phyloP scores from a whole-genome alignment of 805 yeast species.

The Suhomyces kilbournensis region DNA sequence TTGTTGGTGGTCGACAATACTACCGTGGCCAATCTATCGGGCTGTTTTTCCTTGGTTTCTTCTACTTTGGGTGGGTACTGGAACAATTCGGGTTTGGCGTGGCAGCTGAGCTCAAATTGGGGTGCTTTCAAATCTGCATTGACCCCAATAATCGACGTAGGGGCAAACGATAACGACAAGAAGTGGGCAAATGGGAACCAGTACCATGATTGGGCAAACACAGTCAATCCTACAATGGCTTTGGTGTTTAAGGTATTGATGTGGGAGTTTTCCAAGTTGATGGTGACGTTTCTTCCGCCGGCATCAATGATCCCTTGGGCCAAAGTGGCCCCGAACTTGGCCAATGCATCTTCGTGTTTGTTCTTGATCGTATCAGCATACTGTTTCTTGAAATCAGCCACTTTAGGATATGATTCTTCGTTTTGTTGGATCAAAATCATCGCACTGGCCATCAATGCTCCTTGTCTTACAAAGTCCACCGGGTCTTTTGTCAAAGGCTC shows the following conservation, averaged over 20 bases:
- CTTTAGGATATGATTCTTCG: slow-evolving; percentile 78
- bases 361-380: slow-evolving; percentile 74
- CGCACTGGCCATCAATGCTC: slow-evolving; percentile 88
- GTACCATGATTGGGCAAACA: slow-evolving; percentile 94
- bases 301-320: slow-evolving; percentile 98
- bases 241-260: slow-evolving; percentile 87
- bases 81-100: slow-evolving; percentile 74
- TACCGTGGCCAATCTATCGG: slow-evolving; percentile 88
- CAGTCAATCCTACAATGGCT: slow-evolving; percentile 87
- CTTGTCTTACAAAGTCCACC: slow-evolving; percentile 96
- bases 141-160: slow-evolving; percentile 87
- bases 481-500: slow-evolving; percentile 92
- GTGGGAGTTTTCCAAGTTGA: slow-evolving; percentile 80
- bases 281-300: slow-evolving; percentile 97
- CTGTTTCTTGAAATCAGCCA: slow-evolving; percentile 68
- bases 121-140: slow-evolving; percentile 80
- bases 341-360: slow-evolving; percentile 94
- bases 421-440: slow-evolving; percentile 88
- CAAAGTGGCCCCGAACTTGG: slow-evolving; percentile 94
- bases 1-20: slow-evolving; percentile 90
- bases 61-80: slow-evolving; percentile 88
- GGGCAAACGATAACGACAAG: slow-evolving; percentile 84
- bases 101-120: slow-evolving; percentile 74
- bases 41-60: slow-evolving; percentile 73
- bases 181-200: slow-evolving; percentile 98